Percentiles rank a stretch among this genome's conserved stretches.
phyloP scores from a whole-genome alignment of 163 green algal species.

The Volvox carteri region DNA sequence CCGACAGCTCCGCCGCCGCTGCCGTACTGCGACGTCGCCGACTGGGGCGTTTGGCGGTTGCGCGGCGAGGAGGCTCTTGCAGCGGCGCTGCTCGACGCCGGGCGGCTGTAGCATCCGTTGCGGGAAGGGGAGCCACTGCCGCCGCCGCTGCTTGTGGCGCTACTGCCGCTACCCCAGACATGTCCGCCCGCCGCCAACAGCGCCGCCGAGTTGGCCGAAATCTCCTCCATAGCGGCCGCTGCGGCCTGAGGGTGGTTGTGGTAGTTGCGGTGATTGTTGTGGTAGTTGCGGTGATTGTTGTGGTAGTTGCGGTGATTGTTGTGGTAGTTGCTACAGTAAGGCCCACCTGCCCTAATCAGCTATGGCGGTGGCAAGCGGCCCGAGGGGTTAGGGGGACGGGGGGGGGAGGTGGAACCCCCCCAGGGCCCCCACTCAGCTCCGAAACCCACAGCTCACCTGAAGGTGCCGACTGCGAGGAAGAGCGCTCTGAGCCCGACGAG shows the following conservation, averaged over 20 bases:
- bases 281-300: too few species aligned
- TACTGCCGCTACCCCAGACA: conserved; percentile 34
- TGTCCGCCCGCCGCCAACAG: conserved; percentile 35
- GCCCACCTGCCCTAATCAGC: too few species aligned
- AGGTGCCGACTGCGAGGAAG: conserved; percentile 37
- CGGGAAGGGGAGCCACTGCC: background rate
- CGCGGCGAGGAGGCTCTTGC: background rate
- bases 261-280: too few species aligned
- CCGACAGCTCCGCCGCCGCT: background rate
- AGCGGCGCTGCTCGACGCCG: background rate
- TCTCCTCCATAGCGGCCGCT: conserved; percentile 51
- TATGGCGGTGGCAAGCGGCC: too few species aligned
- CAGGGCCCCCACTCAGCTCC: too few species aligned
- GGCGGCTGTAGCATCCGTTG: background rate
- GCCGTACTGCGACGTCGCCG: background rate
- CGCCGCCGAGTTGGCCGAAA: conserved; percentile 21
- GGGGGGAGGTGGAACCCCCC: background rate
- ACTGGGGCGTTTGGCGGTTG: background rate
- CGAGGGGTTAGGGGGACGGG: too few species aligned
- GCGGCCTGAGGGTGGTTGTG: too few species aligned
- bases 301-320: too few species aligned
- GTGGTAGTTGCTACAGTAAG: too few species aligned
- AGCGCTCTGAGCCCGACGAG: conserved; percentile 38
- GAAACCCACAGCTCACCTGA: conserved; percentile 36
- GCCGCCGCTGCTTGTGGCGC: background rate